Evolutionary conservation across 371 early-diverging fungal species (phyloP).

Genomic region (Parasitella parasitica): DNA sequence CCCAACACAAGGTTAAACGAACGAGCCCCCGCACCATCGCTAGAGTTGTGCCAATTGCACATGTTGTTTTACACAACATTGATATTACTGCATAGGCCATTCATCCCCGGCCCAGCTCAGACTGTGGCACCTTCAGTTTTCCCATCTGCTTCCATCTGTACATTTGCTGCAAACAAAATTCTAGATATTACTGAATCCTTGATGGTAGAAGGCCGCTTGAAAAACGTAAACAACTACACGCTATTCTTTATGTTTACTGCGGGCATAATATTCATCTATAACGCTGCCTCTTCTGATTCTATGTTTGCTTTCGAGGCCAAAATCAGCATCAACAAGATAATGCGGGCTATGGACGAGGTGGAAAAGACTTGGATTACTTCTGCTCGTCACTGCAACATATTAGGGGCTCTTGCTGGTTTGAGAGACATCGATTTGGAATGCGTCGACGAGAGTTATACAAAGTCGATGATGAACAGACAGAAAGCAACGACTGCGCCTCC

Average conservation of each 20-base stretch:
- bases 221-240: slow-evolving; percentile 40
- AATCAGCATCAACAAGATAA: slow-evolving; percentile 47
- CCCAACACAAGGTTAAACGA: slow-evolving; percentile 35
- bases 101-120: slow-evolving; percentile 41
- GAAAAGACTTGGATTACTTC: slow-evolving; percentile 47
- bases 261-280: slow-evolving; percentile 47
- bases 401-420: slow-evolving; percentile 48
- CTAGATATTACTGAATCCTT: slow-evolving; percentile 50
- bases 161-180: slow-evolving; percentile 58
- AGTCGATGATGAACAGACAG: slow-evolving; percentile 1
- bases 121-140: slow-evolving; percentile 32
- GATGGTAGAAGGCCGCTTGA: slow-evolving; percentile 31
- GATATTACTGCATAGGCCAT: slow-evolving; percentile 77
- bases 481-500: not conserved
- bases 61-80: slow-evolving; percentile 74
- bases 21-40: slow-evolving; percentile 36
- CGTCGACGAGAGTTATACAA: slow-evolving; percentile 26
- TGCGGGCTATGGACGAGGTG: slow-evolving; percentile 44
- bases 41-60: slow-evolving; percentile 56
- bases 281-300: slow-evolving; percentile 39
- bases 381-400: slow-evolving; percentile 45
- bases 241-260: slow-evolving; percentile 50
- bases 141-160: slow-evolving; percentile 54
- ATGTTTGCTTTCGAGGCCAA: slow-evolving; percentile 45
- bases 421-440: slow-evolving; percentile 44